Base-by-base conservation (phyloP, 306 rosid species). In the Cicer cuneatum region DNA sequence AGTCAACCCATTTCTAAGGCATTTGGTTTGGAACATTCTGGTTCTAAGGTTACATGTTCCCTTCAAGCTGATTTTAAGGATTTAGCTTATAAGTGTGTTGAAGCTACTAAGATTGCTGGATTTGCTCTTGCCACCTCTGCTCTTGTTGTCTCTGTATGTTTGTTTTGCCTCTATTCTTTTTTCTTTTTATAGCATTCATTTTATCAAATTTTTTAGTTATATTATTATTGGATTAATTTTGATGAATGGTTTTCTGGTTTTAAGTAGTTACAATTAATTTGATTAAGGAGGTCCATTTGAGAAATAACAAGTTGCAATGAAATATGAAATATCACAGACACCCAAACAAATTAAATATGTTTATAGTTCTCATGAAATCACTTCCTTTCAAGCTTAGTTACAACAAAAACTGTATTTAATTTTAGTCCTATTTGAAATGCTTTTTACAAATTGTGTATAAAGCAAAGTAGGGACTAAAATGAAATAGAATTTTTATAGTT, bases 111-210 rank as follows among this genome's bases (percentile, higher is more conserved):
- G 82, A 83, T 95, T 59, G 98, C 99, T 2, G 98, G 99, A 10
- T 85, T 95, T 41, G 97, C 99, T 52, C 99, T 95, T 71, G 99
- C 98, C 61, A 90, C 99, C 66, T 95, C 99, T 63, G 98, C 99
- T 69, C 97, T 95, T 37, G 89, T 95, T 72, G 98, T 95, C 70
- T 92, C 99, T 78, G 99, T 95, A 88, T 56, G 90, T 74, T 74
- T 71, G 5, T 16, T 65, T 39, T 46, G 0, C 3, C 75, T 40
- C 59, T 42, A 7, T 6, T 60, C 52, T 29, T 10, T 35, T 16
- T 41, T 10, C 56, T 58, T 33, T 71, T 39, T 0, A 56, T 66
- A 6, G 13, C 2, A 18, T 7, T 48, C 1, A 48, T 49, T 48
- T n/a, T 49, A 49, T 49, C 54, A n/a, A n/a, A 15, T 49, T 49